Base-by-base conservation (phyloP, 176 grass and related monocot species). In the Rhipidocladum racemiflorum region DNA sequence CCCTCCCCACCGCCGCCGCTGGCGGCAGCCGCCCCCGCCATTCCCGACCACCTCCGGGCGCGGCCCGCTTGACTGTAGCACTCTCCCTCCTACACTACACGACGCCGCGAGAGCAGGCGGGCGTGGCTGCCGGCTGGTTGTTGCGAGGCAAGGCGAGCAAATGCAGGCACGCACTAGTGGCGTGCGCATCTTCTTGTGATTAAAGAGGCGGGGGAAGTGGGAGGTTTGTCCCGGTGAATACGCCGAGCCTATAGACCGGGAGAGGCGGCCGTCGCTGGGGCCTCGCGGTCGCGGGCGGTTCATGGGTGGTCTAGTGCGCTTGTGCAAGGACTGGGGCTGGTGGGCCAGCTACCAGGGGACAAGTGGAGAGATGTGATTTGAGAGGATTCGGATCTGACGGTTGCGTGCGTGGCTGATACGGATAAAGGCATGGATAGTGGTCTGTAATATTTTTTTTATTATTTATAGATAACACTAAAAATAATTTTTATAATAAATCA, bases 331-430 rank as follows among this genome's bases (percentile, higher is more conserved):
- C 16, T 9, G 29, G 21, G 6, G 9, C 9, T 17, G 5, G 61
- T 39, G 61, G 50, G 49, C 59, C 70, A 20, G 70, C 66, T 12
- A 23, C 28, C 2, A 1, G 27, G 25, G 7, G 4, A 27, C 79
- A 88, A 49, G 50, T 79, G 81, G 68, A 80, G 68, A 71, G 17
- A 1, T 43, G 0, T 15, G 74, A 81, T 81, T 86, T 81, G 48
- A 82, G 14, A 25, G 80, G 56, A 51, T 17, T 4, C 25, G 46
- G 35, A 80, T 66, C 54, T 61, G 45, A 48, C 34, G 16, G 35
- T 65, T 38, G 64, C 73, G 72, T 68, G 82, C 42, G 61, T 6
- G 23, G 30, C 0, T 32, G 49, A n/a, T 16, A 68, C 49, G 29
- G 16, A 68, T 25, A 10, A 15, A 6, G 9, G n/a, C n/a, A n/a